Base-by-base conservation (phyloP, 1,284 basidiomycete species). In the Sphagnurus paluster region DNA sequence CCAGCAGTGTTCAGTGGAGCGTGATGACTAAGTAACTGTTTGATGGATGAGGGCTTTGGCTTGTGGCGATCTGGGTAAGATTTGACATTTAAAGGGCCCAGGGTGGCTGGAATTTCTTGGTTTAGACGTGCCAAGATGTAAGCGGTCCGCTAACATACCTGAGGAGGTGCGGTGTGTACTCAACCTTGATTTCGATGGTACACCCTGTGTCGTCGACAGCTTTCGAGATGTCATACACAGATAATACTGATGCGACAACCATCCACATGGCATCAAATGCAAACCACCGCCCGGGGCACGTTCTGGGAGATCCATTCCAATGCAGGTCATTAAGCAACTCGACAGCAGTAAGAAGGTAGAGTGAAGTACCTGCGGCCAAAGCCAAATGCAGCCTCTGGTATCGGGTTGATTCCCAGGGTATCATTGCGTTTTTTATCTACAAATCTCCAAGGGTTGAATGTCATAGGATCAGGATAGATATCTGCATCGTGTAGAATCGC, bases 151-250 rank as follows among this genome's bases (percentile, higher is more conserved):
- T 46, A 60, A 11, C 37, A 9, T 30, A 77, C 75, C 72, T 76
- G 41, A 78, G 55, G 32, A 74, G 53, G 17, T 67, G 58, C 16
- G 75, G 67, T 8, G 70, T 70, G 43, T 72, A 77, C 30, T 66
- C 65, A 13, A 67, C 53, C 30, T 60, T 57, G 11, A 71, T 73
- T 66, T 43, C 68, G 30, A 75, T 67, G n/a, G 58, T 55, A 24
- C 60, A 53, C 2, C 76, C 76, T 20, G 48, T 17, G 3, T 47
- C 39, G 16, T 55, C 51, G 9, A 44, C 13, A 5, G 48, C 54
- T 44, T 55, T 55, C 2, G 44, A 46, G 19, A 55, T 32, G 2
- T 46, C 37, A 21, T 50, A 56, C 10, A 48, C 44, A 4, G 47
- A 21, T 19, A 56, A 33, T 23, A 52, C 37, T 1, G 54, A 56